Conservation (phyloP, 2,329 filamentous ascomycete genomes). For the Sarocladium oryzae region DNA sequence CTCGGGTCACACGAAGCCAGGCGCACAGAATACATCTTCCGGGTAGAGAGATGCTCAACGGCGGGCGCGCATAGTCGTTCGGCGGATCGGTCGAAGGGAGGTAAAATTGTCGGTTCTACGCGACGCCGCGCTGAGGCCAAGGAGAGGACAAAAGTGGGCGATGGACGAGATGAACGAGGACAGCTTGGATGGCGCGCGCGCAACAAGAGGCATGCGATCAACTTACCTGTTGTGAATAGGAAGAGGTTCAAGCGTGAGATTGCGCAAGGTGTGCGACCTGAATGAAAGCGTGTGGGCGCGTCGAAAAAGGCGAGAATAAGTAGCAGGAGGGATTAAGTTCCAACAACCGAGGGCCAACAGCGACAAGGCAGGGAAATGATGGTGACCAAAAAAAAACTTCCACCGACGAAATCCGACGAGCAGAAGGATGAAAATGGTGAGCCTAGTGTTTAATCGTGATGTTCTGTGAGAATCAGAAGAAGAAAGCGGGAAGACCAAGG, state of each 20-base stretch:
- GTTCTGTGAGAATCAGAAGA: conserved; percentile 16
- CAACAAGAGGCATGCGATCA: neutral
- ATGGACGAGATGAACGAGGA: neutral
- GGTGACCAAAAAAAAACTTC: neutral
- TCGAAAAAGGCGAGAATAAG: neutral
- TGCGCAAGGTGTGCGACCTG: neutral
- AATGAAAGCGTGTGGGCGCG: neutral
- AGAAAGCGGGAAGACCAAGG: conserved; percentile 15
- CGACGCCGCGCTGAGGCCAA: neutral
- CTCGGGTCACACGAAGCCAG: neutral
- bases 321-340: conserved; percentile 8
- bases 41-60: neutral
- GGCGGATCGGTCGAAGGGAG: neutral
- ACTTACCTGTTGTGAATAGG: conserved; percentile 7
- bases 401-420: neutral
- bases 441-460: conserved; percentile 13
- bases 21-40: neutral
- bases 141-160: neutral
- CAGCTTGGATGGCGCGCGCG: neutral
- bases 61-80: neutral
- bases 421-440: conserved; percentile 8
- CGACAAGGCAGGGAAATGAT: neutral
- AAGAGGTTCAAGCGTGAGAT: neutral
- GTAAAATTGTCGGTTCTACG: neutral
- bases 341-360: conserved; percentile 7